These are phyloP conservation scores for Boletus pseudopeckii DNA, from an alignment of 768 basidiomycete species.

Conservation along the genomic window DNA sequence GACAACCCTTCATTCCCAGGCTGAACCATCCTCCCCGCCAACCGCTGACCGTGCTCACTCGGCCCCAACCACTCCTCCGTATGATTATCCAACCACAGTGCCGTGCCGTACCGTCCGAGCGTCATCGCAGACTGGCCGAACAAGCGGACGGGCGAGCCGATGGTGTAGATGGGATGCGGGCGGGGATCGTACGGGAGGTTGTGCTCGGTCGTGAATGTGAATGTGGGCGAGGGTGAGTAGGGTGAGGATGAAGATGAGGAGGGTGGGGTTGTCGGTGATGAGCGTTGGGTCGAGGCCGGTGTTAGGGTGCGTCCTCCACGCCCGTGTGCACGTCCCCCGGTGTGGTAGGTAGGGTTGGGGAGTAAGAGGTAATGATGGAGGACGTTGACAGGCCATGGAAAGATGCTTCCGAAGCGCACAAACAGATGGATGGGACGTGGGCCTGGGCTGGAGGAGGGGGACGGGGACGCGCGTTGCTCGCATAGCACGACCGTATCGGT, in stretches of 20 bases:
- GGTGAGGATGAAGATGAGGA: not conserved
- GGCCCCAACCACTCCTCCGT: slow-evolving; percentile 47
- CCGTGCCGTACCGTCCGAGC: slow-evolving; percentile 57
- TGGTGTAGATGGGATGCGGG: slow-evolving; percentile 33
- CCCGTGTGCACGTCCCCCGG: not conserved
- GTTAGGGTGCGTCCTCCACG: not conserved
- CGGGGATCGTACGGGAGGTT: slow-evolving; percentile 49
- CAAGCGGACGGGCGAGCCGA: slow-evolving; percentile 55
- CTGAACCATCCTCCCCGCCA: slow-evolving; percentile 42
- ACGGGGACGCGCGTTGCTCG: slow-evolving; percentile 20
- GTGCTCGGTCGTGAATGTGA: slow-evolving; percentile 12
- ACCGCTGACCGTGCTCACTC: slow-evolving; percentile 52
- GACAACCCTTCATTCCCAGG: too few species aligned
- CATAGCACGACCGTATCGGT: slow-evolving; percentile 49
- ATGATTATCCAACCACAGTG: slow-evolving; percentile 64
- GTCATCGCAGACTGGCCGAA: slow-evolving; percentile 53
- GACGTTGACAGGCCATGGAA: slow-evolving; percentile 67
- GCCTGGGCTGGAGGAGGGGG: slow-evolving; percentile 1
- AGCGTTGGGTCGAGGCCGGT: not conserved
- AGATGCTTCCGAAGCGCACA: slow-evolving; percentile 56
- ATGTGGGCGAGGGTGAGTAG: not conserved
- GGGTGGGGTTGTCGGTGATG: not conserved
- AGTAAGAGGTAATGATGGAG: slow-evolving; percentile 59
- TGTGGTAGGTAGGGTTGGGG: slow-evolving; percentile 40
- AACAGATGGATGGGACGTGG: slow-evolving; percentile 43